Conservation (phyloP, 257 asterid genomes). For the Phtheirospermum japonicum region DNA sequence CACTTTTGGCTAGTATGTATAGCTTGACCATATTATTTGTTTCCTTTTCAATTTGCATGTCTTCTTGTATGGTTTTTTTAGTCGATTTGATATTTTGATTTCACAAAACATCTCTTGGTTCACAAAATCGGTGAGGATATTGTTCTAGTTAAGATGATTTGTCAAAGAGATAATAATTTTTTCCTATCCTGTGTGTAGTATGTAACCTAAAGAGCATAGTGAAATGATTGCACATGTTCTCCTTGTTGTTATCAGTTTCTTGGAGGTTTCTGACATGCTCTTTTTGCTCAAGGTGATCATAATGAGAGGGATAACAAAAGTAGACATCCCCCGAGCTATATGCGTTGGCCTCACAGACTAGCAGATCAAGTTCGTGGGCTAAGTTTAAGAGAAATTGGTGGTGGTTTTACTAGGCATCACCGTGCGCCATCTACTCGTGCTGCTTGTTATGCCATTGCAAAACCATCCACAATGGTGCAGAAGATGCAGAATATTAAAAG, state of each 20-base stretch:
- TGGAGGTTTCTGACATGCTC: constrained; percentile 33
- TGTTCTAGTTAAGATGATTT: constrained; percentile 13
- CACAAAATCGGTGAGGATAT: constrained; percentile 15
- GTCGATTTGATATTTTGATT: constrained; percentile 20
- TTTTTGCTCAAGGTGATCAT: constrained; percentile 60
- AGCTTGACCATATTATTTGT: constrained; percentile 26
- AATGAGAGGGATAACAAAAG: constrained; percentile 41
- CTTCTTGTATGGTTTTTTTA: not conserved
- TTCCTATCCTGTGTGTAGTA: constrained; percentile 1
- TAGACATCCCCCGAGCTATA: constrained; percentile 54
- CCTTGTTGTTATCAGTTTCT: constrained; percentile 24
- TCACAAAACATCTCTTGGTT: constrained; percentile 5
- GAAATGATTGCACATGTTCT: constrained; percentile 14
- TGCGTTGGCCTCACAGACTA: constrained; percentile 92
- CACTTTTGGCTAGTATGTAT: constrained; percentile 69
- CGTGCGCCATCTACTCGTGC: constrained; percentile 90
- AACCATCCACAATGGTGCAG: constrained; percentile 94
- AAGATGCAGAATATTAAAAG: constrained; percentile 77
- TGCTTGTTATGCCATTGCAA: constrained; percentile 89
- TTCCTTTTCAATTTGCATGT: constrained; percentile 9
- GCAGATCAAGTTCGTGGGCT: constrained; percentile 91
- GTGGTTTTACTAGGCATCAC: constrained; percentile 93
- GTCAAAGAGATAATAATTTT: constrained; percentile 8
- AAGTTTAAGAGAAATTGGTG: constrained; percentile 89
- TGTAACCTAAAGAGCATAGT: constrained; percentile 21